Base-by-base conservation (phyloP, 805 yeast genomes). In the Sugiyamaella valdiviana region DNA sequence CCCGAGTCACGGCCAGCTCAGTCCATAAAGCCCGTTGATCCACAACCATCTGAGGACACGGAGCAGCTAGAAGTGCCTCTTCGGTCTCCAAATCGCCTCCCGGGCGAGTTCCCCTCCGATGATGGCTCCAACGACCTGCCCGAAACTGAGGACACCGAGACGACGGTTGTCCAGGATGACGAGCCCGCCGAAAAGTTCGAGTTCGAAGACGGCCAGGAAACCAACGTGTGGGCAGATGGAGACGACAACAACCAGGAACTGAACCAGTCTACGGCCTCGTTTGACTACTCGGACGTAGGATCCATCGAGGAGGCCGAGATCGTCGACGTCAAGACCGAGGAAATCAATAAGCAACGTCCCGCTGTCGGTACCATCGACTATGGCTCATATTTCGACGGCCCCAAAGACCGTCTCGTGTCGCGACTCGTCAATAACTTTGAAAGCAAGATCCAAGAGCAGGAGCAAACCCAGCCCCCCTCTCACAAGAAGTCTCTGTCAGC, bases 331-430 rank as follows among this genome's bases (percentile, higher is more conserved):
- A 26, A 12, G 4, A 26, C 32, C 14, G 7, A 6, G 6, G 32
- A 26, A 12, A 12, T 26, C 32, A 26, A 26, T 6, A 35, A 35
- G 26, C 17, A 17, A 3, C 39, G 51, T 5, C 36, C 39, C 7
- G 51, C 51, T 7, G 36, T 39, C 10, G 49, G 53, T 17, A 46
- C 48, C 6, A 43, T 50, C 36, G 53, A 50, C 35, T 48, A 46
- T 44, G 43, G 40, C 17, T 50, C 53, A 2, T 50, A 50, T 32
- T 50, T 42, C 29, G 35, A 42, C 9, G 48, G 53, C 17, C 53
- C 53, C 10, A 24, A 50, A 10, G 53, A 50, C 42, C 41, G 46
- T 4, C 44, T 50, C 6, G 53, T 50, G n/a, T 46, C 53, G 6
- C 24, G 53, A 6, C 39, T 50, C 12, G 50, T 46, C 6, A 50